Conservation (phyloP, 1,139 yeast genomes). For the Schizosaccharomyces versatilis region DNA sequence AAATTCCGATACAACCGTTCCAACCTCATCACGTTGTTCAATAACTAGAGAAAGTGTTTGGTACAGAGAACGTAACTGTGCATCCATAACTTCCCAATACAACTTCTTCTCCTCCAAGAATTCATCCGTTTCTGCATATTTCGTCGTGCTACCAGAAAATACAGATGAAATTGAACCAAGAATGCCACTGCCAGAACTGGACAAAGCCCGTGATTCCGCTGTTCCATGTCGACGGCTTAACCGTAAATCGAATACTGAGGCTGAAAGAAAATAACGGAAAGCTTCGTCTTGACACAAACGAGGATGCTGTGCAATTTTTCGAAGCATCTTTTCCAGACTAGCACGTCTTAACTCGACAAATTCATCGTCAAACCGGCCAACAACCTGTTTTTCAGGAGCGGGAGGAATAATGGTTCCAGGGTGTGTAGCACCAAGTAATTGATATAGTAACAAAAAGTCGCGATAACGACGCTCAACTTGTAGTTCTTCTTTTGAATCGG, state of each 20-base stretch:
- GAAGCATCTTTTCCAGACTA: slow-evolving; percentile 74
- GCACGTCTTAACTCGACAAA: slow-evolving; percentile 70
- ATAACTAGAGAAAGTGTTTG: slow-evolving; percentile 24
- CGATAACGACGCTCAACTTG: slow-evolving; percentile 56
- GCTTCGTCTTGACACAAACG: slow-evolving; percentile 48
- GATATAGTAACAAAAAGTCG: slow-evolving; percentile 74
- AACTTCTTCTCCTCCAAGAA: slow-evolving; percentile 49
- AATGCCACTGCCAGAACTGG: neutral
- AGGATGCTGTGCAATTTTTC: slow-evolving; percentile 37
- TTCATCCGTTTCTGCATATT: slow-evolving; percentile 53
- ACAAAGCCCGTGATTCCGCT: neutral
- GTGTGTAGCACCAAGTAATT: slow-evolving; percentile 64
- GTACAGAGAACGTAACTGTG: slow-evolving; percentile 45
- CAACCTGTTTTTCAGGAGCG: slow-evolving; percentile 87
- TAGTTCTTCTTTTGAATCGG: slow-evolving; percentile 18
- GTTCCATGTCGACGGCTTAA: neutral
- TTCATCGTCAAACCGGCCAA: slow-evolving; percentile 46
- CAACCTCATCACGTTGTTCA: slow-evolving; percentile 12
- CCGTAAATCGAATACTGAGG: slow-evolving; percentile 26
- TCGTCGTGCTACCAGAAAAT: slow-evolving; percentile 25
- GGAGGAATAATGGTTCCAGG: slow-evolving; percentile 89
- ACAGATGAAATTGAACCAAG: slow-evolving; percentile 23
- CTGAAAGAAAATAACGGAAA: slow-evolving; percentile 53
- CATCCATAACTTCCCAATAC: slow-evolving; percentile 51
- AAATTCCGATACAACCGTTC: slow-evolving; percentile 44